Conservation (phyloP, 371 early-diverging fungal genomes). For the Umbelopsis sp. region DNA sequence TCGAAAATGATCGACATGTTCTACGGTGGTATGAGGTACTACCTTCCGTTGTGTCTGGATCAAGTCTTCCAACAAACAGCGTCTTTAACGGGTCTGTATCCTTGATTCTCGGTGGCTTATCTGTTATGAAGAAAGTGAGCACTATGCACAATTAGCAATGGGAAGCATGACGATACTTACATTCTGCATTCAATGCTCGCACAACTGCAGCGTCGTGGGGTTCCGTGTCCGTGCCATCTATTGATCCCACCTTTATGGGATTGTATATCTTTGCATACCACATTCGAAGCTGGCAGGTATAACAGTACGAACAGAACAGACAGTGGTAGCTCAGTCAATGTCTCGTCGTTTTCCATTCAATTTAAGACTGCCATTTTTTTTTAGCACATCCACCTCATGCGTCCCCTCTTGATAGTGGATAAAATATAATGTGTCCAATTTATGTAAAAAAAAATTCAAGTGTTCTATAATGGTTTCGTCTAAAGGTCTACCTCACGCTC, state of each 20-base stretch:
- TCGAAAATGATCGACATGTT: neutral
- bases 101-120: constrained; percentile 36
- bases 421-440: neutral
- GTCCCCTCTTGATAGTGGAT: neutral
- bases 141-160: neutral
- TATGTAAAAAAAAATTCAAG: neutral
- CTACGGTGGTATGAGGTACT: neutral
- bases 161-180: constrained; percentile 23
- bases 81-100: constrained; percentile 51
- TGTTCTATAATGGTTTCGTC: constrained; percentile 1
- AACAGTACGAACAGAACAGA: too few relatives aligned
- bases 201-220: constrained; percentile 60
- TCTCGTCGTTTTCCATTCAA: too few relatives aligned
- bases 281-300: constrained; percentile 30
- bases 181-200: constrained; percentile 42
- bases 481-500: constrained; percentile 14
- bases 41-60: constrained; percentile 53
- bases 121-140: constrained; percentile 23
- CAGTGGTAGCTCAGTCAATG: too few relatives aligned
- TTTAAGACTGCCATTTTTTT: too few relatives aligned
- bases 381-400: too few relatives aligned
- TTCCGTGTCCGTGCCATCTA: constrained; percentile 53
- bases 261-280: constrained; percentile 59
- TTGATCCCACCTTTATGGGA: constrained; percentile 59
- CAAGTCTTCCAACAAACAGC: constrained; percentile 53